These are phyloP conservation scores for Ophiostoma himal-ulmi DNA, from an alignment of 2,329 filamentous ascomycete genomes.

Conservation along the genomic window DNA sequence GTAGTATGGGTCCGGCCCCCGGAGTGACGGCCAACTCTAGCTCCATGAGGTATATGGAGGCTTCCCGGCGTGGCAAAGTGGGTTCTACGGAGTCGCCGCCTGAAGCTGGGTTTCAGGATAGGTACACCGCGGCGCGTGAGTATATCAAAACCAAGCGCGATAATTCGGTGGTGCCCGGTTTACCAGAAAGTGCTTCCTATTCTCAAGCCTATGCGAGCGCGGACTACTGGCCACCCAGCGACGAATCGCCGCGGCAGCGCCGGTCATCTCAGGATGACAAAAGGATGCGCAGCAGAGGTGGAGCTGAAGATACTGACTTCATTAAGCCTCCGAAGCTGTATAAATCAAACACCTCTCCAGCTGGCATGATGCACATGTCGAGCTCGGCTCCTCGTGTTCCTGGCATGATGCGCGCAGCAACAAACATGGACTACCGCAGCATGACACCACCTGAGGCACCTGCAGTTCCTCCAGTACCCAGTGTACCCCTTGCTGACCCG, in stretches of 20 bases:
- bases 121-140: neutral
- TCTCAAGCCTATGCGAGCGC: constrained; percentile 24
- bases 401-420: constrained; percentile 24
- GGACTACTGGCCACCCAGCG: constrained; percentile 21
- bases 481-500: neutral
- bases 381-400: constrained; percentile 22
- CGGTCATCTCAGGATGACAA: constrained; percentile 27
- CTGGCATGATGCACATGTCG: constrained; percentile 26
- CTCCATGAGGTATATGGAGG: constrained; percentile 31
- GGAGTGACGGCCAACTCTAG: constrained; percentile 14
- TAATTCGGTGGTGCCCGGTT: neutral
- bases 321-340: constrained; percentile 27
- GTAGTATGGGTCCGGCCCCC: neutral
- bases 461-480: constrained; percentile 14
- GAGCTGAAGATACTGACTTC: constrained; percentile 19
- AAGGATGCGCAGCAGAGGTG: constrained; percentile 14
- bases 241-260: constrained; percentile 16
- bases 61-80: constrained; percentile 26
- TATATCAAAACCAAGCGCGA: constrained; percentile 1
- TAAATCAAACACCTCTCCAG: constrained; percentile 29
- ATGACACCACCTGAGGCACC: constrained; percentile 20
- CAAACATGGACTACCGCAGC: constrained; percentile 24
- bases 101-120: neutral
- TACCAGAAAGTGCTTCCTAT: constrained; percentile 12
- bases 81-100: constrained; percentile 9